Evolutionary conservation across 2,329 filamentous ascomycete species (phyloP).

Genomic region (Aureobasidium sp.): DNA sequence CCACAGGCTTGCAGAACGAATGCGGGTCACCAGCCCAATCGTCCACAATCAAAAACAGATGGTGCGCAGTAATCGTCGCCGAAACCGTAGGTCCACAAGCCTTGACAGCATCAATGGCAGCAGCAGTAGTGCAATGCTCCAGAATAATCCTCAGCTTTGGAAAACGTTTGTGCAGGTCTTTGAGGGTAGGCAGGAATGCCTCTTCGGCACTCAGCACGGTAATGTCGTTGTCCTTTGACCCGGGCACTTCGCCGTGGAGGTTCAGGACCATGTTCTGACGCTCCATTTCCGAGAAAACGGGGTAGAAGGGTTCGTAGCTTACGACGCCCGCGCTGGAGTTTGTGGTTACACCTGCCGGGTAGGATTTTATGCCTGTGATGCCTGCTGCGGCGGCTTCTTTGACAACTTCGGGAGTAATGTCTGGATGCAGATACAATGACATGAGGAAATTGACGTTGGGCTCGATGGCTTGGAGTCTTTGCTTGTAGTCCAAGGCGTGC

Average conservation of each 20-base stretch:
- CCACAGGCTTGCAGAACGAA: conserved; percentile 69
- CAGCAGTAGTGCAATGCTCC: conserved; percentile 83
- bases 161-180: conserved; percentile 65
- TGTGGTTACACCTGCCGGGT: conserved; percentile 52
- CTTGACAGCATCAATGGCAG: conserved; percentile 70
- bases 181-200: conserved; percentile 72
- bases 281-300: conserved; percentile 86
- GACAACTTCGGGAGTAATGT: conserved; percentile 50
- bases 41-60: conserved; percentile 72
- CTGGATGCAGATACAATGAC: conserved; percentile 45
- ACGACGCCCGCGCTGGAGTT: conserved; percentile 62
- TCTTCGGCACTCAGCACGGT: conserved; percentile 60
- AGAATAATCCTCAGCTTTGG: conserved; percentile 61
- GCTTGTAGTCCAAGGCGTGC: conserved; percentile 41
- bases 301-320: conserved; percentile 63
- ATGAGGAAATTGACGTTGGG: conserved; percentile 46
- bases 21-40: conserved; percentile 64
- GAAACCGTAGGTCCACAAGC: conserved; percentile 71
- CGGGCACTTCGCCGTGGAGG: conserved; percentile 82
- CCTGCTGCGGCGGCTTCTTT: conserved; percentile 65
- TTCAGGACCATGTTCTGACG: conserved; percentile 76
- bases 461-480: conserved; percentile 38
- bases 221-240: conserved; percentile 36
- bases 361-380: conserved; percentile 66
- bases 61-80: conserved; percentile 79